phyloP scores from a whole-genome alignment of 106 monocot species.

The Phalaenopsis aphrodite region DNA sequence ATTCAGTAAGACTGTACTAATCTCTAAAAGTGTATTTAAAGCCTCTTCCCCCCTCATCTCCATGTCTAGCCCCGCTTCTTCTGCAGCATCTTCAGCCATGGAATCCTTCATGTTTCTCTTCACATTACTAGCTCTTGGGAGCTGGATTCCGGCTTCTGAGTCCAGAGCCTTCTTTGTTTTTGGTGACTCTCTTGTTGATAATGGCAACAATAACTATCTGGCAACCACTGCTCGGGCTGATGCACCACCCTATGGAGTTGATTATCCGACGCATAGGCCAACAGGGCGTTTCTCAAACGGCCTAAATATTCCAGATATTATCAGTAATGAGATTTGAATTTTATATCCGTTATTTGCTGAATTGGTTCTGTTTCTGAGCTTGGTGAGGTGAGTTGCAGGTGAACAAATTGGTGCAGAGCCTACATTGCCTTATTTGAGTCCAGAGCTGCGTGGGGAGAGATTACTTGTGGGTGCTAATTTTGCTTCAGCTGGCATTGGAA shows the following conservation, averaged over 20 bases:
- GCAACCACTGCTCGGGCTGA: constrained; percentile 79
- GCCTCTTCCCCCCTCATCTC: not conserved
- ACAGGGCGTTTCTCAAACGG: constrained; percentile 92
- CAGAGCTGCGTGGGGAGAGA: constrained; percentile 14
- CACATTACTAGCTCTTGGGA: not conserved
- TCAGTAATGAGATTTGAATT: constrained; percentile 29
- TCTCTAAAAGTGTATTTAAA: not conserved
- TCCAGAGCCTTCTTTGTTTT: not conserved
- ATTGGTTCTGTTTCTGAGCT: not conserved
- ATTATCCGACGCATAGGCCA: constrained; percentile 54
- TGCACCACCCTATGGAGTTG: constrained; percentile 69
- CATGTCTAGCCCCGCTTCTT: not conserved
- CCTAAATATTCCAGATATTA: constrained; percentile 83
- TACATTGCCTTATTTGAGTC: constrained; percentile 37
- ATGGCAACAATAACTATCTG: constrained; percentile 90
- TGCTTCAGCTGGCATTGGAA: constrained; percentile 51
- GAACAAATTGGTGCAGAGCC: constrained; percentile 34
- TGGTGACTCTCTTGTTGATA: constrained; percentile 89
- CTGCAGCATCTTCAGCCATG: not conserved
- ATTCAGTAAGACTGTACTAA: too few relatives aligned
- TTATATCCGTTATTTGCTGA: not conserved
- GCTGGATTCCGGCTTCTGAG: not conserved
- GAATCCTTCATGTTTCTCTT: not conserved
- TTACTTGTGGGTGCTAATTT: constrained; percentile 39
- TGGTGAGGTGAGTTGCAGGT: constrained; percentile 23